Base-by-base conservation (phyloP, 2,329 filamentous ascomycete species). In the Ascochyta viciae-villosae region DNA sequence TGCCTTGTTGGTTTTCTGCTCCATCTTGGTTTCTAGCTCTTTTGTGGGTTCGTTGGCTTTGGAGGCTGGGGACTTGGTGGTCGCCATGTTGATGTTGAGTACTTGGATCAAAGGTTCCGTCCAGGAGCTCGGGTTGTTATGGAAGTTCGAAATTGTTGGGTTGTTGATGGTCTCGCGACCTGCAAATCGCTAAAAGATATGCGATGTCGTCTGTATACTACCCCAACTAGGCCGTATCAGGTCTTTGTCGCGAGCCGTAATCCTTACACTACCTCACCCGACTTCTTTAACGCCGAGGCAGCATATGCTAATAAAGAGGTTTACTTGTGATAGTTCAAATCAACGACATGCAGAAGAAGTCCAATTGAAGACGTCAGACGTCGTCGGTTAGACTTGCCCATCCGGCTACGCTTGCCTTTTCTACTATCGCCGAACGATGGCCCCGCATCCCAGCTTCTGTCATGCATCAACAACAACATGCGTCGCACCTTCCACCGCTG, bases 371-470 rank as follows among this genome's bases (percentile, higher is more conserved):
- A 22, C 33, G 13, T 15, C n/a, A 24, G 26, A 50, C 52, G 41
- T 55, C 41, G 50, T 19, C 52, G 52, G 52, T 37, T 55, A 23
- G 23, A 9, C 40, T 24, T 50, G 26, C 46, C 41, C 22, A 6
- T 23, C 1, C 52, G 52, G 41, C n/a, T 55, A 35, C 29, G 29
- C 46, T 15, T 50, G 35, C 52, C 52, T 3, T 2, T 37, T 52
- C 58, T 50, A 43, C 62, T 48, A 65, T 66, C 64, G 49, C 66
- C 63, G 64, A 66, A 55, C 37, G 53, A 63, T 63, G 63, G 57
- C 66, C 65, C 68, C 47, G 40, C 61, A 63, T 66, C 64, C 63
- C 59, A 64, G 64, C 64, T 62, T 60, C 60, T 68, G 65, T 54
- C 37, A 62, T 60, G 63, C 58, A 44, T 54, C 57, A 35, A 62